A percentile compares a stretch with the other conserved stretches of the same genome.
These are phyloP conservation scores for Erigeron philadelphicus DNA, from an alignment of 140 eudicot species.

Conservation along the genomic window DNA sequence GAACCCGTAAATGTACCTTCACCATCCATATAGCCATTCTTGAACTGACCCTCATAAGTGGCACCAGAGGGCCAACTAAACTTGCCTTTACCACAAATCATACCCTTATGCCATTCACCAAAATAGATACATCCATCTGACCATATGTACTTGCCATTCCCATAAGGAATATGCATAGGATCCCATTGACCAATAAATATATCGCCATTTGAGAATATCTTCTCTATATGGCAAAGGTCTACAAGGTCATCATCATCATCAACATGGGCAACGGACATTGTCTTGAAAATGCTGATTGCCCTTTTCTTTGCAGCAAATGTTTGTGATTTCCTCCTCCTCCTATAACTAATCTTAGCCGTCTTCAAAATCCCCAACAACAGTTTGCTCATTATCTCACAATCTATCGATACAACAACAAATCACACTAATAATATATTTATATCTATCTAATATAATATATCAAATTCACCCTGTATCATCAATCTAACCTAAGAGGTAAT, in stretches of 20 bases:
- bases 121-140: conserved; percentile 71
- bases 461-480: conserved; percentile 37
- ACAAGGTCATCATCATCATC: conserved; percentile 47
- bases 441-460: conserved; percentile 19
- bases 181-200: conserved; percentile 63
- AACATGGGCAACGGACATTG: conserved; percentile 88
- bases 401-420: neutral
- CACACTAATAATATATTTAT: neutral
- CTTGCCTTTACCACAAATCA: conserved; percentile 49
- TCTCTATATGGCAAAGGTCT: conserved; percentile 38
- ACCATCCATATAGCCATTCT: conserved; percentile 64
- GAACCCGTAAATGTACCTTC: conserved; percentile 57
- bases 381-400: conserved; percentile 52
- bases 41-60: conserved; percentile 72
- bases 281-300: conserved; percentile 48
- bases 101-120: conserved; percentile 73
- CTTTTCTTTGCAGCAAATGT: conserved; percentile 50
- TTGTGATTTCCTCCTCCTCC: conserved; percentile 45
- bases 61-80: conserved; percentile 88
- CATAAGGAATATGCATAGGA: conserved; percentile 42
- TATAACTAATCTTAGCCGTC: conserved; percentile 35
- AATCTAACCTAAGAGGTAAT: conserved; percentile 26
- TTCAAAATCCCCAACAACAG: conserved; percentile 56
- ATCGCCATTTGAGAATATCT: conserved; percentile 56
- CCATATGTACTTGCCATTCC: conserved; percentile 71